These are phyloP conservation scores for Wickerhamomyces chambardii DNA, from an alignment of 805 yeast species.

Conservation along the genomic window DNA sequence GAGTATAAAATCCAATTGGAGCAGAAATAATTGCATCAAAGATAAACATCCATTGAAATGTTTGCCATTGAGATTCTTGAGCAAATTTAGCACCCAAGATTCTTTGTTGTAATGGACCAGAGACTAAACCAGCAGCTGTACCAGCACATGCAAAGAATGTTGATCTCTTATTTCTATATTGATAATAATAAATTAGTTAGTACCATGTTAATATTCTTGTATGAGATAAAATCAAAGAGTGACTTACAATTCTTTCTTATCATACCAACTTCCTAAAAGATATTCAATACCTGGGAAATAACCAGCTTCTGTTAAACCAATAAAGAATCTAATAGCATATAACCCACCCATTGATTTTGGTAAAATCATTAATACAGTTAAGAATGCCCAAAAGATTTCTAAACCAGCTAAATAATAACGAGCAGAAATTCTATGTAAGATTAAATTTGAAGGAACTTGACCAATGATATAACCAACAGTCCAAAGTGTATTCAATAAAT, in stretches of 20 bases:
- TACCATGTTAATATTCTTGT: too few relatives aligned
- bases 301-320: slow-evolving; percentile 34
- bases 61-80: slow-evolving; percentile 9
- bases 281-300: slow-evolving; percentile 36
- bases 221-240: too few relatives aligned
- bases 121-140: slow-evolving; percentile 19
- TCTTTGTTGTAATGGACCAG: slow-evolving; percentile 24
- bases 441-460: slow-evolving; percentile 31
- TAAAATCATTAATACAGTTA: slow-evolving; percentile 22
- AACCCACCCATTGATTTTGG: slow-evolving; percentile 12
- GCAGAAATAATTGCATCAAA: slow-evolving; percentile 29
- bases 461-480: slow-evolving; percentile 41
- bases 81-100: slow-evolving; percentile 13
- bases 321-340: slow-evolving; percentile 21
- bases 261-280: slow-evolving; percentile 23
- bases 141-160: slow-evolving; percentile 19
- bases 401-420: slow-evolving; percentile 30
- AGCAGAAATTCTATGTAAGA: slow-evolving; percentile 28
- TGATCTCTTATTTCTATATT: slow-evolving; percentile 21
- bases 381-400: slow-evolving; percentile 30
- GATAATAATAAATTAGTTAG: too few relatives aligned
- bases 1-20: slow-evolving; percentile 31
- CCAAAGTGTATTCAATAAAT: slow-evolving; percentile 31
- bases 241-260: slow-evolving; percentile 19
- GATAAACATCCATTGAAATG: slow-evolving; percentile 32